A percentile compares a stretch with the other conserved stretches of the same genome.
These are phyloP conservation scores for Dryas alaskensis DNA, from an alignment of 306 rosid genomes.

Conservation along the genomic window DNA sequence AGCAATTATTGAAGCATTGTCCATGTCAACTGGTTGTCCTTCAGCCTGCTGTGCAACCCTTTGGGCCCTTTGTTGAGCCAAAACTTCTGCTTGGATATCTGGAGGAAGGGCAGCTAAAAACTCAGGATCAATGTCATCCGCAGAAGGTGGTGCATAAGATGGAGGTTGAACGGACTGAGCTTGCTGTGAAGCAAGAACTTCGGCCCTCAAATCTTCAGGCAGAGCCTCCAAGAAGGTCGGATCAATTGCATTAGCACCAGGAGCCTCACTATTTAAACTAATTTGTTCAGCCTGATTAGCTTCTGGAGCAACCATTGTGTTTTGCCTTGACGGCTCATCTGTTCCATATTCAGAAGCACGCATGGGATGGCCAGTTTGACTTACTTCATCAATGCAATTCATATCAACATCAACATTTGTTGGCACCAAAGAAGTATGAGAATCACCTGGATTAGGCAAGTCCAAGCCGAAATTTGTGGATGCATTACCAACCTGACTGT, in stretches of 20 bases:
- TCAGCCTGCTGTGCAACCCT: slow-evolving; percentile 90
- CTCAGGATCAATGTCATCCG: slow-evolving; percentile 95
- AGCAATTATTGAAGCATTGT: slow-evolving; percentile 95
- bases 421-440: slow-evolving; percentile 42
- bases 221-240: slow-evolving; percentile 98
- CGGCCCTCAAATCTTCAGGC: slow-evolving; percentile 93
- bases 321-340: slow-evolving; percentile 53
- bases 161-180: slow-evolving; percentile 92
- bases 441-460: slow-evolving; percentile 44
- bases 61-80: slow-evolving; percentile 97
- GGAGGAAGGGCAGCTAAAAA: slow-evolving; percentile 99
- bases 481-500: slow-evolving; percentile 45
- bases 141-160: slow-evolving; percentile 79
- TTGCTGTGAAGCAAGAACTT: slow-evolving; percentile 98
- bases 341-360: slow-evolving; percentile 45
- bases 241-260: slow-evolving; percentile 84
- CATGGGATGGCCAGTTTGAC: slow-evolving; percentile 46
- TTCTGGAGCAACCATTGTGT: slow-evolving; percentile 45
- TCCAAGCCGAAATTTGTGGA: slow-evolving; percentile 43
- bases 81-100: slow-evolving; percentile 93
- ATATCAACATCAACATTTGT: slow-evolving; percentile 70
- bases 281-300: slow-evolving; percentile 55
- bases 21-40: slow-evolving; percentile 99
- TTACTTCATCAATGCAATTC: slow-evolving; percentile 61
- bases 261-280: slow-evolving; percentile 57